phyloP scores from a whole-genome alignment of 163 green algal genomes.

The Botryococcus braunii region DNA sequence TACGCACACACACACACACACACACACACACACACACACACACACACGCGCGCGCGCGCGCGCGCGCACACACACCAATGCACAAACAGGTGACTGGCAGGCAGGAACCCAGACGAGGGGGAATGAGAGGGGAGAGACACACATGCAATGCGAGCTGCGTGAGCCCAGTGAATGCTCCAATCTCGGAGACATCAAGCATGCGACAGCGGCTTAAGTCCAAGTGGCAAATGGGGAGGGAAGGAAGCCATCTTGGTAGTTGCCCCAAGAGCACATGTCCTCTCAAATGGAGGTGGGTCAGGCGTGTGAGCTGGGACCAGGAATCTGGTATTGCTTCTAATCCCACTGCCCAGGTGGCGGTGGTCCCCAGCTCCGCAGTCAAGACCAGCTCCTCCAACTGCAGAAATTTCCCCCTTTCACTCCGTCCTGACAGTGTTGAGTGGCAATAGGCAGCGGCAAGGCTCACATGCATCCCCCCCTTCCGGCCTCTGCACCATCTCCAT shows the following conservation, averaged over 20 bases:
- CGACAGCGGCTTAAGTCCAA: conserved; percentile 42
- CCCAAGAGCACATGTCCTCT: conserved; percentile 31
- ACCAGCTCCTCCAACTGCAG: conserved; percentile 38
- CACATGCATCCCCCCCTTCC: background rate
- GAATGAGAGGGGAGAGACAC: too few species aligned
- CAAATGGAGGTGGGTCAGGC: conserved; percentile 24
- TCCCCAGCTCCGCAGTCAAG: conserved; percentile 25
- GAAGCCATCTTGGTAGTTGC: conserved; percentile 30
- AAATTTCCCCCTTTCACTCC: background rate
- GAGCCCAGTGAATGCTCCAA: too few species aligned
- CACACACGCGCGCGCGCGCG: too few species aligned
- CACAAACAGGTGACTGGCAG: too few species aligned
- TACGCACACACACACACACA: too few species aligned
- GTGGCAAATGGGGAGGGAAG: conserved; percentile 23
- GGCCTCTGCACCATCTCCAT: background rate
- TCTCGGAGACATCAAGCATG: conserved; percentile 18
- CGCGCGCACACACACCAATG: too few species aligned
- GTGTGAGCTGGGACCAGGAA: conserved; percentile 14
- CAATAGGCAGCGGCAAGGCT: background rate
- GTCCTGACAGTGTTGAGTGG: background rate
- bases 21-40: too few species aligned
- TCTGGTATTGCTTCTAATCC: conserved; percentile 37
- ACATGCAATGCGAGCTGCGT: too few species aligned
- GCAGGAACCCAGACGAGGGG: too few species aligned
- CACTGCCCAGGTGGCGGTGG: conserved; percentile 20